Conservation (phyloP, 139 green algal genomes). For the Chlamydomonas incerta region DNA sequence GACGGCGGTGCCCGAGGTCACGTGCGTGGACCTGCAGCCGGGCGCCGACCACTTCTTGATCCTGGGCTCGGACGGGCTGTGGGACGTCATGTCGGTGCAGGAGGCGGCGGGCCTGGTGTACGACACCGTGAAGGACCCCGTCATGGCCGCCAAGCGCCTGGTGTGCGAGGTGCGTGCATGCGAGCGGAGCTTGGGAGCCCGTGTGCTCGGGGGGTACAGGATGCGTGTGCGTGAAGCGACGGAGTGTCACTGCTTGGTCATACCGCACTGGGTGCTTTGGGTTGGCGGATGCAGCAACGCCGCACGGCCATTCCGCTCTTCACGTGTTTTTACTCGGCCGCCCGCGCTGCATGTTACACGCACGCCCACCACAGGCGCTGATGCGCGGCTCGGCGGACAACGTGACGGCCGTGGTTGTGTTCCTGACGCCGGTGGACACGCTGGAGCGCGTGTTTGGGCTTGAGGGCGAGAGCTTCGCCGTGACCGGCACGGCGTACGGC, state of each 20-base stretch:
- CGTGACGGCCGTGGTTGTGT: slow-evolving; percentile 83
- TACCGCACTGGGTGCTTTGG: too few species aligned
- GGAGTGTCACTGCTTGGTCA: too few species aligned
- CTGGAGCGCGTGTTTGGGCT: slow-evolving; percentile 66
- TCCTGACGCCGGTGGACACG: slow-evolving; percentile 72
- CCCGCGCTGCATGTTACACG: too few species aligned
- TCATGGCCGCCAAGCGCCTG: slow-evolving; percentile 82
- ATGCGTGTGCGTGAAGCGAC: too few species aligned
- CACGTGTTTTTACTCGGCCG: too few species aligned
- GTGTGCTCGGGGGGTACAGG: too few species aligned
- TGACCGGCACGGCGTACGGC: slow-evolving; percentile 22
- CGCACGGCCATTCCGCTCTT: too few species aligned
- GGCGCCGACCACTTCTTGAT: slow-evolving; percentile 86
- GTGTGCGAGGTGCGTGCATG: slow-evolving; percentile 79
- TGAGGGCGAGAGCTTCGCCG: not conserved
- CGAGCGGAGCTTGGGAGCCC: too few species aligned
- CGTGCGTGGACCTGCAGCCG: slow-evolving; percentile 49
- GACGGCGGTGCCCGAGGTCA: slow-evolving; percentile 82
- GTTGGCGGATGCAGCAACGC: too few species aligned
- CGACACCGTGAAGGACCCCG: slow-evolving; percentile 88
- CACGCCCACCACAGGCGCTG: slow-evolving; percentile 49
- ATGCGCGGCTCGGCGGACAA: slow-evolving; percentile 85
- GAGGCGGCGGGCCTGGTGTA: slow-evolving; percentile 81
- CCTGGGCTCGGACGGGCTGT: slow-evolving; percentile 90
- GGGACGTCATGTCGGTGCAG: slow-evolving; percentile 83